Conservation (phyloP, 73 alveolate genomes). For the Effrenium voratum region DNA sequence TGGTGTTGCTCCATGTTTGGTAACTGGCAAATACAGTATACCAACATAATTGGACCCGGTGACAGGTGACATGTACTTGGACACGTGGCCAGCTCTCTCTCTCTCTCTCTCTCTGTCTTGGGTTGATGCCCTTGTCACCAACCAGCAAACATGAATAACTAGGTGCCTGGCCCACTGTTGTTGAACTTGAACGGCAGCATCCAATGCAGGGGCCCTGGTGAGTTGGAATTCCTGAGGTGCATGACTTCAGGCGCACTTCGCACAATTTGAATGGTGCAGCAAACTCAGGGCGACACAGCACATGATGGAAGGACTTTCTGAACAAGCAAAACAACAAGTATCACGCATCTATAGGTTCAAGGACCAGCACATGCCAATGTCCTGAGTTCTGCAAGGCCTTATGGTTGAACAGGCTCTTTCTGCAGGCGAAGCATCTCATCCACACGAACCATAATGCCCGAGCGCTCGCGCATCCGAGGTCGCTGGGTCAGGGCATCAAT, state of each 20-base stretch:
- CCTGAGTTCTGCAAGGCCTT: background rate
- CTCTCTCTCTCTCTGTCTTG: too few relatives aligned
- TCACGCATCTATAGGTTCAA: too few relatives aligned
- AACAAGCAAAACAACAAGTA: background rate
- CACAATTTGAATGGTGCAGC: too few relatives aligned
- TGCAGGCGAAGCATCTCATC: slow-evolving; percentile 56
- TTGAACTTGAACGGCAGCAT: slow-evolving; percentile 91
- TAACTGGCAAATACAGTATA: too few relatives aligned
- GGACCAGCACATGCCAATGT: background rate
- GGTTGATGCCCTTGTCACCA: too few relatives aligned
- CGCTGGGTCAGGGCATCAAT: slow-evolving; percentile 64
- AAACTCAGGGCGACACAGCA: background rate
- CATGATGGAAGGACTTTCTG: background rate
- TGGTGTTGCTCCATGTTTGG: too few relatives aligned
- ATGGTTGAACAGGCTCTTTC: background rate
- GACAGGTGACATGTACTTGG: too few relatives aligned
- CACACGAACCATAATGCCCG: slow-evolving; percentile 91
- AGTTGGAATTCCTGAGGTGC: slow-evolving; percentile 42
- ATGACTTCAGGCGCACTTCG: too few relatives aligned
- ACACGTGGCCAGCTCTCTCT: too few relatives aligned
- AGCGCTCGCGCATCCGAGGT: slow-evolving; percentile 71
- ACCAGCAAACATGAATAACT: too few relatives aligned
- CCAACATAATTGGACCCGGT: too few relatives aligned
- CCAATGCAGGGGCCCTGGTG: slow-evolving; percentile 90
- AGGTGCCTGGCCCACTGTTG: slow-evolving; percentile 57